Evolutionary conservation across 345 rosid species (phyloP).

Genomic region (Nephelium lappaceum): DNA sequence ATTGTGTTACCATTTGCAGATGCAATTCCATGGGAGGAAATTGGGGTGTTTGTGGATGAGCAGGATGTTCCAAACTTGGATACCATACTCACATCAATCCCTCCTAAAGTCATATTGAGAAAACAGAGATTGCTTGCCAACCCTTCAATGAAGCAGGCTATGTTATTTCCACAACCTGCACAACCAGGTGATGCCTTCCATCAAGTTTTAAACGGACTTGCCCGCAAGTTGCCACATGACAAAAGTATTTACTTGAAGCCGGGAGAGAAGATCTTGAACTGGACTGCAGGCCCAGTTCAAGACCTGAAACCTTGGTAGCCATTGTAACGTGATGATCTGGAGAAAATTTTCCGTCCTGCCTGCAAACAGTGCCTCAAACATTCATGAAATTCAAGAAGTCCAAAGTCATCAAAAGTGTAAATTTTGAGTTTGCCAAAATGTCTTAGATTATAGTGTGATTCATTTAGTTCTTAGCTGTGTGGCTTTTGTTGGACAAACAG

Average conservation of each 20-base stretch:
- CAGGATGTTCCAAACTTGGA: slow-evolving; percentile 89
- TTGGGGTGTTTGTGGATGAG: slow-evolving; percentile 94
- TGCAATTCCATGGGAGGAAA: slow-evolving; percentile 99
- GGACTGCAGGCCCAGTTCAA: slow-evolving; percentile 93
- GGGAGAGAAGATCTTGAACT: slow-evolving; percentile 74
- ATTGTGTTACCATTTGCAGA: slow-evolving; percentile 95
- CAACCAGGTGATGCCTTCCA: slow-evolving; percentile 97
- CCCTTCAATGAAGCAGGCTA: slow-evolving; percentile 97
- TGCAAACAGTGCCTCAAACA: not conserved
- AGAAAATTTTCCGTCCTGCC: not conserved
- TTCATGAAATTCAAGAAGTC: not conserved
- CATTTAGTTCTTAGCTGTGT: not conserved
- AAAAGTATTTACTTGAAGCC: slow-evolving; percentile 53
- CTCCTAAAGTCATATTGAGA: slow-evolving; percentile 80
- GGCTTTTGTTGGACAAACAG: not conserved
- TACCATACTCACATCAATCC: slow-evolving; percentile 86
- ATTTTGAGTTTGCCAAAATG: slow-evolving; percentile 16
- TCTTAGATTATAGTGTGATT: slow-evolving; percentile 5
- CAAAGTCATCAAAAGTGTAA: slow-evolving; percentile 18
- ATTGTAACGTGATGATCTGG: slow-evolving; percentile 1
- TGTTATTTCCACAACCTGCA: slow-evolving; percentile 95
- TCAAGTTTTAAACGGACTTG: slow-evolving; percentile 93
- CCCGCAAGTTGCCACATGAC: slow-evolving; percentile 87
- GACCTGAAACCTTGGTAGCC: slow-evolving; percentile 96
- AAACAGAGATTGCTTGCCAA: slow-evolving; percentile 96